These are phyloP conservation scores for Zygnema cylindricum DNA, from an alignment of 139 green algal species.

Conservation along the genomic window DNA sequence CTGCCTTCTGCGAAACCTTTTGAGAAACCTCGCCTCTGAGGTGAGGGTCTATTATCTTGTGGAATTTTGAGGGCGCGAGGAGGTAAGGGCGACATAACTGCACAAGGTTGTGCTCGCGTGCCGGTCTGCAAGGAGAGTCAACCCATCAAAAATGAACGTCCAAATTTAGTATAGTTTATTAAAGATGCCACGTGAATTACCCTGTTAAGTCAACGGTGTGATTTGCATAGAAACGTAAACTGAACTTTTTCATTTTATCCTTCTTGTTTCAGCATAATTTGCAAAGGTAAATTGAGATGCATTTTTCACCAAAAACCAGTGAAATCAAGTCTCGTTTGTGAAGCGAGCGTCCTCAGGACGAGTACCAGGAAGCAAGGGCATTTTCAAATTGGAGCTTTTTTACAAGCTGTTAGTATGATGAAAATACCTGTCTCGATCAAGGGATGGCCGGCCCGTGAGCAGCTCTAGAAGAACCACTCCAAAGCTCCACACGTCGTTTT, in stretches of 20 bases:
- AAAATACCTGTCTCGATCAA: conserved; percentile 30
- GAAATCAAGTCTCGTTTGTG: no score
- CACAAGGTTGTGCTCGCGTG: conserved; percentile 21
- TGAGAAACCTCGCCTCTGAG: background rate
- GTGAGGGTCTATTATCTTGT: conserved; percentile 27
- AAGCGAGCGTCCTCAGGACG: no score
- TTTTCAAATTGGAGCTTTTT: background rate
- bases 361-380: conserved; percentile 4
- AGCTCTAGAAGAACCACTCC: conserved; percentile 90
- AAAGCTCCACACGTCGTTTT: conserved; percentile 85
- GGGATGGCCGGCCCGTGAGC: conserved; percentile 81
- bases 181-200: no score
- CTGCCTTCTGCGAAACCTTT: background rate
- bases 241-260: no score
- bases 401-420: no score
- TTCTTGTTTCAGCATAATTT: no score
- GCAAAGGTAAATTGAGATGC: no score
- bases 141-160: no score
- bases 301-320: no score
- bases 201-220: no score
- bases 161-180: no score
- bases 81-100: conserved; percentile 5
- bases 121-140: background rate
- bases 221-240: no score
- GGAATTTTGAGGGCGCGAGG: background rate